Evolutionary conservation across 2,329 filamentous ascomycete species (phyloP).

Genomic region (Aureobasidium sp.): DNA sequence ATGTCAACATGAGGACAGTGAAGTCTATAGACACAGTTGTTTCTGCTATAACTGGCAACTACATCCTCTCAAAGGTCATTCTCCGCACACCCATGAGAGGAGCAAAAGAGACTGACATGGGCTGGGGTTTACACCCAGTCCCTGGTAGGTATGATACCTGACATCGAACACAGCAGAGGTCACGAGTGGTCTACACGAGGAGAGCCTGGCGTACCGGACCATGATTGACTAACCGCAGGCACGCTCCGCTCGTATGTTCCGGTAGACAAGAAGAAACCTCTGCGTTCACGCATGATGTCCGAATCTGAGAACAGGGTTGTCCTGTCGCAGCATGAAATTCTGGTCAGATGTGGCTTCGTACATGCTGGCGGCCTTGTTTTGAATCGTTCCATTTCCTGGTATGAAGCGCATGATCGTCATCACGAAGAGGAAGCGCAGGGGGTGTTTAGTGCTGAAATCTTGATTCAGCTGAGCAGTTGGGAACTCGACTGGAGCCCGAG

Average conservation of each 20-base stretch:
- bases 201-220: not conserved
- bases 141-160: not conserved
- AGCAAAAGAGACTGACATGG: not conserved
- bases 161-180: not conserved
- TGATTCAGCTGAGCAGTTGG: no score
- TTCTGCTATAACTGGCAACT: no score
- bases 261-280: not conserved
- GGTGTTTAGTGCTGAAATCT: no score
- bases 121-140: not conserved
- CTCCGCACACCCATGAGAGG: not conserved
- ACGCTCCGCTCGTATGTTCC: not conserved
- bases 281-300: not conserved
- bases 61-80: no score
- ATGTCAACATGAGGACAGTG: no score
- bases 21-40: no score
- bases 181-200: no score
- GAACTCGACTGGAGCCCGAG: no score
- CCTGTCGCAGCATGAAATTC: not conserved
- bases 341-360: no score
- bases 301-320: not conserved
- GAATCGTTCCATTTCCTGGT: no score
- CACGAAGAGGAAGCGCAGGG: not conserved
- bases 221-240: not conserved
- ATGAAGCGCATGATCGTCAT: not conserved
- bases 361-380: no score